A percentile compares a stretch with the other conserved stretches of the same genome.
Conservation (phyloP, 2,329 filamentous ascomycete species). For the Stagonosporopsis rhizophila region DNA sequence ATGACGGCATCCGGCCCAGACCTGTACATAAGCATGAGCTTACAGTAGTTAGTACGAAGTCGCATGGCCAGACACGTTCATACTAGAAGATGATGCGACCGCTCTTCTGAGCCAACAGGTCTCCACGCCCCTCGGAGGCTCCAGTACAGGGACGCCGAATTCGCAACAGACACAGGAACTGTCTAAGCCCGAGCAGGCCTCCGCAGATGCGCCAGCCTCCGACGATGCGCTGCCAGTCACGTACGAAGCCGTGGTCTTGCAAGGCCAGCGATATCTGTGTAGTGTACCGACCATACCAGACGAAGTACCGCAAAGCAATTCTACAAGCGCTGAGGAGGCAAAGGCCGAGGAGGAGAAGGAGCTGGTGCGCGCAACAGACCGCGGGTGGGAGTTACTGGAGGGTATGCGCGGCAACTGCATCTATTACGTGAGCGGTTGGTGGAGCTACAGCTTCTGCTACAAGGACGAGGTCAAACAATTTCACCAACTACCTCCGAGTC, state of each 20-base stretch:
- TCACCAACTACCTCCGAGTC: conserved; percentile 77
- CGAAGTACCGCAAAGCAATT: conserved; percentile 61
- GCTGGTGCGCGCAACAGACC: conserved; percentile 75
- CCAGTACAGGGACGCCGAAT: conserved; percentile 35
- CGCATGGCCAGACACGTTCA: conserved; percentile 73
- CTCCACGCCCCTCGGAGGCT: conserved; percentile 31
- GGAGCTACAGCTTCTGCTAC: conserved; percentile 96
- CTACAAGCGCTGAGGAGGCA: conserved; percentile 70
- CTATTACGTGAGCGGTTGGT: conserved; percentile 88
- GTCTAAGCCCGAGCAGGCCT: conserved; percentile 38
- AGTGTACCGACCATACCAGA: conserved; percentile 75
- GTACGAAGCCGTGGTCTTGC: conserved; percentile 78
- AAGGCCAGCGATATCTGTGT: conserved; percentile 79
- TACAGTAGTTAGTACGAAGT: conserved; percentile 72
- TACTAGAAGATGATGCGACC: conserved; percentile 74
- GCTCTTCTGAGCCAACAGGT: conserved; percentile 58
- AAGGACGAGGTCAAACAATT: conserved; percentile 88
- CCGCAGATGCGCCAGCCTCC: conserved; percentile 20
- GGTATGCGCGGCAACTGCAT: conserved; percentile 81
- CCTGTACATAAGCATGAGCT: conserved; percentile 13
- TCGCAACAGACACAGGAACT: conserved; percentile 48
- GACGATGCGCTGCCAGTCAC: conserved; percentile 44
- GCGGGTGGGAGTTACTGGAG: conserved; percentile 80
- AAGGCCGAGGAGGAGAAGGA: conserved; percentile 81
- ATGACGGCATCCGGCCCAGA: conserved; percentile 35